phyloP scores from a whole-genome alignment of 495 filamentous ascomycete species.

The Tuber indicum region DNA sequence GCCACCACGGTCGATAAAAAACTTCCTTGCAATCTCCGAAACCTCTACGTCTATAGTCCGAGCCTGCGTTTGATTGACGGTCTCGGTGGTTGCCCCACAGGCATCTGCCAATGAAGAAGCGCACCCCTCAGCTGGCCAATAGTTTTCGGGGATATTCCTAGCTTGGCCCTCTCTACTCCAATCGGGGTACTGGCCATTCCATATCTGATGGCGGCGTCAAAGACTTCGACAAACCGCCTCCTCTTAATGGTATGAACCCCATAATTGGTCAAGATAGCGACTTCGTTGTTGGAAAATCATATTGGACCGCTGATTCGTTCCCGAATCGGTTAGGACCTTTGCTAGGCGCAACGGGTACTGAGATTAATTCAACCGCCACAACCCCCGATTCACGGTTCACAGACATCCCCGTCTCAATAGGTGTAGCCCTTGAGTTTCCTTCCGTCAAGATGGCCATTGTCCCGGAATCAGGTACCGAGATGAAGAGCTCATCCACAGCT shows the following conservation, averaged over 20 bases:
- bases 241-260: conserved; percentile 80
- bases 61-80: conserved; percentile 54
- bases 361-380: conserved; percentile 70
- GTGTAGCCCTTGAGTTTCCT: conserved; percentile 47
- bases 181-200: conserved; percentile 46
- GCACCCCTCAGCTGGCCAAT: conserved; percentile 77
- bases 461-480: conserved; percentile 80
- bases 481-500: conserved; percentile 62
- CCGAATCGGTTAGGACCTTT: conserved; percentile 74
- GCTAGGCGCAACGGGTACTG: conserved; percentile 60
- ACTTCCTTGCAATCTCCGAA: conserved; percentile 71
- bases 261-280: conserved; percentile 83
- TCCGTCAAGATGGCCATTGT: conserved; percentile 59
- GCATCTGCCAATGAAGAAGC: conserved; percentile 90
- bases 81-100: conserved; percentile 66
- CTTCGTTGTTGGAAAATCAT: conserved; percentile 72
- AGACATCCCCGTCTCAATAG: conserved; percentile 66
- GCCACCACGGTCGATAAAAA: conserved; percentile 84
- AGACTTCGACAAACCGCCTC: conserved; percentile 82
- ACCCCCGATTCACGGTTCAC: conserved; percentile 61
- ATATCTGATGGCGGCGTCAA: conserved; percentile 68
- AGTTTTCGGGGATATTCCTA: conserved; percentile 69
- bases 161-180: conserved; percentile 75
- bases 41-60: conserved; percentile 73
- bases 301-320: conserved; percentile 92